Evolutionary conservation across 371 early-diverging fungal species (phyloP), one percentile per base, ranked within the genome.

Genomic region (Lichtheimia ornata): DNA sequence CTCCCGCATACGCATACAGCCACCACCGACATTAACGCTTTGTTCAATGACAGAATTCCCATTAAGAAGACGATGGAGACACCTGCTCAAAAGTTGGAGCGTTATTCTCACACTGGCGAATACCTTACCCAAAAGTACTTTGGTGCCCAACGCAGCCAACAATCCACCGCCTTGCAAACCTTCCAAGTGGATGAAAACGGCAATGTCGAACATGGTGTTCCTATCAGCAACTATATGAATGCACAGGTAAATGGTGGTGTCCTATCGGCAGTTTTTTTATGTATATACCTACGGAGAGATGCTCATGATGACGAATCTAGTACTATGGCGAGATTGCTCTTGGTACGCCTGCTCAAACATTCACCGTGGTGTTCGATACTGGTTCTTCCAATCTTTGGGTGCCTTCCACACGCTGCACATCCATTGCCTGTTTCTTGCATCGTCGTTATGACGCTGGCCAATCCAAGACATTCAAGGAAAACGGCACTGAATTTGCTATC

Each of bases 351-450:
- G 82, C 89, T 44, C 97, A 98, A 77, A 82, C 76, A 3, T 98
- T 98, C 82, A 87, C 87, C 15, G 96, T 97, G 27, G 91, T 98
- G 25, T 93, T 97, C 62, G 97, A 97, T 77, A 97, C 97, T 22
- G 97, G 96, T 13, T 94, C 95, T 24, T 90, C 93, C 52, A 96
- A 97, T 71, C 86, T 96, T 43, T 96, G 97, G 98, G 96, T 98
- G 28, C 98, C 98, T 9, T 95, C 95, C 22, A 93, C 90, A 4
- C 89, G 88, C 61, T 97, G 98, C 82, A 80, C 76, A 40, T 93
- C 94, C 2, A 94, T 97, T 66, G 94, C 97, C 7, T 98, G 99
- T 71, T 94, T 87, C 67, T 77, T 97, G 69, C 97, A 97, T 71
- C 66, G 82, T 35, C 88, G 92, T 17, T 98, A 86, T 77, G 92